These are phyloP conservation scores for Diversispora eburnea DNA, from an alignment of 192 early-diverging fungal species.

Conservation along the genomic window DNA sequence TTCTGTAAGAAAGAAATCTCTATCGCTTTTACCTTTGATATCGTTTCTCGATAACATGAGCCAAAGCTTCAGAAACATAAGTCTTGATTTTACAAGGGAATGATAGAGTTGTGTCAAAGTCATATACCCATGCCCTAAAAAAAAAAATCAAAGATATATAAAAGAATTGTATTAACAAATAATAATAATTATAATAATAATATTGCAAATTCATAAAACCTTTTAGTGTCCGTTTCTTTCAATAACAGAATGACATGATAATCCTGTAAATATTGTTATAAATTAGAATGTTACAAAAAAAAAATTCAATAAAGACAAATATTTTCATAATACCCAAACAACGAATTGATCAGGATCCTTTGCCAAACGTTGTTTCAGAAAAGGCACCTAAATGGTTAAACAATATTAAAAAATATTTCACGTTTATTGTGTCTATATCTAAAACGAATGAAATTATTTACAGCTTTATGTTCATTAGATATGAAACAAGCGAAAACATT, in stretches of 20 bases:
- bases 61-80: conserved; percentile 7
- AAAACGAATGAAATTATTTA: not conserved
- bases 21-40: conserved; percentile 1
- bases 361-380: not conserved
- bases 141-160: not conserved
- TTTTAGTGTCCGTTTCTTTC: not conserved
- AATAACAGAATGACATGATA: conserved; percentile 27
- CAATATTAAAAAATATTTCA: not conserved
- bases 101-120: conserved; percentile 11
- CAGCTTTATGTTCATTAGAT: conserved; percentile 9
- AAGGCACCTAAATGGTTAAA: not conserved
- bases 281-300: not conserved
- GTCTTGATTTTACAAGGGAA: conserved; percentile 21
- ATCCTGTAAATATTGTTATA: not conserved
- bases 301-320: not conserved
- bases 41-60: not conserved
- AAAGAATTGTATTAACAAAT: not conserved
- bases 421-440: not conserved
- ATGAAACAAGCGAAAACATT: conserved; percentile 16
- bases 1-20: not conserved
- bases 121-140: conserved; percentile 24
- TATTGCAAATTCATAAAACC: not conserved
- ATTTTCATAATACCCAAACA: conserved; percentile 5
- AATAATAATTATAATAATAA: not conserved
- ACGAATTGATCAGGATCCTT: not conserved